phyloP scores from a whole-genome alignment of 2,329 filamentous ascomycete genomes.

The Cercospora zeae-maydis region DNA sequence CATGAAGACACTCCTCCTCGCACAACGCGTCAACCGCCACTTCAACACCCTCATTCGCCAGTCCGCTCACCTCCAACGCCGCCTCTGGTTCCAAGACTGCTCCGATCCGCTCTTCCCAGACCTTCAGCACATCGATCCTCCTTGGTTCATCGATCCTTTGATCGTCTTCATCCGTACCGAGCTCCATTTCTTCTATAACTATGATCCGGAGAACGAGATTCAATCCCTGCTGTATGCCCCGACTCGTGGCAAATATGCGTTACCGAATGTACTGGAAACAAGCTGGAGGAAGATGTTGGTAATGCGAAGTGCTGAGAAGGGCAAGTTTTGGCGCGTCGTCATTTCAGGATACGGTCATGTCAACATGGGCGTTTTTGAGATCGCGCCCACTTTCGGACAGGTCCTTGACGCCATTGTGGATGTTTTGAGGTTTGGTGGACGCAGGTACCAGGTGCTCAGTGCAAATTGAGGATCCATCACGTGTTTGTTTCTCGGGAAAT shows the following conservation, averaged over 20 bases:
- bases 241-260: not conserved
- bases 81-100: conserved; percentile 1
- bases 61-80: conserved; percentile 2
- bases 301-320: not conserved
- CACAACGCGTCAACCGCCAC: not conserved
- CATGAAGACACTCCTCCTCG: conserved; percentile 1
- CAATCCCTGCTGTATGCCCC: conserved; percentile 1
- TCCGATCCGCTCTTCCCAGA: not conserved
- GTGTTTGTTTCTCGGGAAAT: not conserved
- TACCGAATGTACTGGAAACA: not conserved
- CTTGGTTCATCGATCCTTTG: not conserved
- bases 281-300: conserved; percentile 9
- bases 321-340: not conserved
- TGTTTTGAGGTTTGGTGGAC: not conserved
- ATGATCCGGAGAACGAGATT: not conserved
- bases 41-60: not conserved
- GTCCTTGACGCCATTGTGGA: not conserved
- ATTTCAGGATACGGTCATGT: not conserved
- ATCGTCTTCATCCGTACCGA: not conserved
- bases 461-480: not conserved
- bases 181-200: conserved; percentile 4
- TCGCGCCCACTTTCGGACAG: not conserved
- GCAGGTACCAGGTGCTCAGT: not conserved
- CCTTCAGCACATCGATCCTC: not conserved
- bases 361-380: not conserved